These are phyloP conservation scores for Micromonas commoda DNA, from an alignment of 139 green algal genomes.

Conservation along the genomic window DNA sequence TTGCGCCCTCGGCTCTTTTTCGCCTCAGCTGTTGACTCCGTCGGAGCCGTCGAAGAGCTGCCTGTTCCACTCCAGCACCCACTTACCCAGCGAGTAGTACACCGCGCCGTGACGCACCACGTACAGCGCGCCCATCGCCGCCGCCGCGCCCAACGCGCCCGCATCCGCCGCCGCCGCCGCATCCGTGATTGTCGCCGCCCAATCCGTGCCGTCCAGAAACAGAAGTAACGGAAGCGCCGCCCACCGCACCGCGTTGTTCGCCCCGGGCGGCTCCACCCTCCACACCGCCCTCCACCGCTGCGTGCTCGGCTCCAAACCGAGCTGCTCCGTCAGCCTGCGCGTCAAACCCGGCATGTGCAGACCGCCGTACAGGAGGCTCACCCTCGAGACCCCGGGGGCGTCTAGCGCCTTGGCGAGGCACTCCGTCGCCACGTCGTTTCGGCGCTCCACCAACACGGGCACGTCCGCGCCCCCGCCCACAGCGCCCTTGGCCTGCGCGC, in stretches of 20 bases:
- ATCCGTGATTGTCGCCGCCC: slow-evolving; percentile 9
- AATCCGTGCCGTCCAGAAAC: slow-evolving; percentile 12
- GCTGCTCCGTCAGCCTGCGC: neutral
- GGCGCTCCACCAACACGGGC: neutral
- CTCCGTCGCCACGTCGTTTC: slow-evolving; percentile 11
- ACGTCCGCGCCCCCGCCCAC: neutral
- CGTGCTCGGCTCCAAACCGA: neutral
- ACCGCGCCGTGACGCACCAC: slow-evolving; percentile 7
- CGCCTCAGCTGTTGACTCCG: too few species aligned
- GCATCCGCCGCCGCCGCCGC: neutral
- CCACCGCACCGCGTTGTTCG: neutral
- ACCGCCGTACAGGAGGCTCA: slow-evolving; percentile 13
- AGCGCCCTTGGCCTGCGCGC: neutral
- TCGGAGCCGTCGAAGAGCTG: slow-evolving; percentile 4
- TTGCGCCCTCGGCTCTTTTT: too few species aligned
- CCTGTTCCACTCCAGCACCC: slow-evolving; percentile 21
- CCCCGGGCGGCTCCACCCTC: neutral
- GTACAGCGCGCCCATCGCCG: neutral
- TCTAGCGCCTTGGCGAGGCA: neutral
- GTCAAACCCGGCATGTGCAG: slow-evolving; percentile 3
- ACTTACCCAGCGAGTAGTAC: slow-evolving; percentile 15
- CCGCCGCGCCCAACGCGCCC: neutral
- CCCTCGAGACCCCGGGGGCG: neutral
- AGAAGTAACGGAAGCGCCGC: neutral
- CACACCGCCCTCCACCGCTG: neutral